Conservation (phyloP, 768 basidiomycete species). For the Multifurca ochricompacta region DNA sequence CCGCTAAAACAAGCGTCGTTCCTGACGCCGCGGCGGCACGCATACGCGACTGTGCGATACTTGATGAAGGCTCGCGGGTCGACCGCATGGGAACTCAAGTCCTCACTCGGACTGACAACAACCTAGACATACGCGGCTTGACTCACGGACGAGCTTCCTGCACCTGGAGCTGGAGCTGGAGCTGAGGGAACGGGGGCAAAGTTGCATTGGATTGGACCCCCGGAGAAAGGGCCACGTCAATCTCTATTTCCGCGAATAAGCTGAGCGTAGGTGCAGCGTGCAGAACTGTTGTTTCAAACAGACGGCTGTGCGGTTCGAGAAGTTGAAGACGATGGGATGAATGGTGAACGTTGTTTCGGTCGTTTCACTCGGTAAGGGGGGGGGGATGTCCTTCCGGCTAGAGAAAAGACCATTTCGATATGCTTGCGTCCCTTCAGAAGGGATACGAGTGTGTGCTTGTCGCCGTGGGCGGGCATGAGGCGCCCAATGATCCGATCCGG, state of each 20-base stretch:
- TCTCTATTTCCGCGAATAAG: neutral
- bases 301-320: no score
- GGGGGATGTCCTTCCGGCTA: neutral
- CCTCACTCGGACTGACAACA: neutral
- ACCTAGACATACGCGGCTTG: neutral
- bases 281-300: no score
- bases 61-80: neutral
- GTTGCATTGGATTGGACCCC: slow-evolving; percentile 1
- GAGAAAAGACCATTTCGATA: neutral
- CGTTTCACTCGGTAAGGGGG: no score
- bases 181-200: no score
- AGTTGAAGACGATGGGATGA: no score
- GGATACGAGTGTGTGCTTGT: slow-evolving; percentile 4
- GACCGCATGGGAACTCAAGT: neutral
- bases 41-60: neutral
- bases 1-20: neutral
- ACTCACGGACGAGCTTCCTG: neutral
- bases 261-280: neutral
- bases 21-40: neutral
- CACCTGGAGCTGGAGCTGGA: no score
- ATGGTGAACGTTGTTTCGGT: no score
- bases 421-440: slow-evolving; percentile 1
- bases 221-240: neutral
- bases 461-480: neutral
- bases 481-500: neutral